Conservation (phyloP, 2,329 filamentous ascomycete species). For the Exophiala sp. region DNA sequence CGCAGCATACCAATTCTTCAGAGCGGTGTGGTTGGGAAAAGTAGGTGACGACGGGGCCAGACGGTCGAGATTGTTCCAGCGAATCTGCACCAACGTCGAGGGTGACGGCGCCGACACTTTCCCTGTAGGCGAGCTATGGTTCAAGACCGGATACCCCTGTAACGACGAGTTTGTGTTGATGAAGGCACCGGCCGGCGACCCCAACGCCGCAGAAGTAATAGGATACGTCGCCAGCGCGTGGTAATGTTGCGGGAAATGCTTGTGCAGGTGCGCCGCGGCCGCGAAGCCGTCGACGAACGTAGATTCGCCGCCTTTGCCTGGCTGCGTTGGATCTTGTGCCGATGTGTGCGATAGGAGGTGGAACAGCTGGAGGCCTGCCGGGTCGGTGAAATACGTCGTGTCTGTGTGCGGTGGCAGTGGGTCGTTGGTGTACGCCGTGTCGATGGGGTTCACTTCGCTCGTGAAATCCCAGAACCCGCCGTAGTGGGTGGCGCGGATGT, state of each 20-base stretch:
- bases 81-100: slow-evolving; percentile 55
- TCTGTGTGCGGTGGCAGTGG: slow-evolving; percentile 83
- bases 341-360: slow-evolving; percentile 75
- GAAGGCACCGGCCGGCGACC: slow-evolving; percentile 57
- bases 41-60: slow-evolving; percentile 54
- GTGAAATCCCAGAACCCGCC: slow-evolving; percentile 85
- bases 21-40: slow-evolving; percentile 41
- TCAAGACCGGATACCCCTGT: slow-evolving; percentile 61
- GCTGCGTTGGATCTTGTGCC: slow-evolving; percentile 32
- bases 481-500: slow-evolving; percentile 87
- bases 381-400: slow-evolving; percentile 92
- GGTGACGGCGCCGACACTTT: slow-evolving; percentile 23
- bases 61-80: slow-evolving; percentile 93
- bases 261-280: slow-evolving; percentile 56
- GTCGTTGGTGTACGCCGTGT: slow-evolving; percentile 85
- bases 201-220: slow-evolving; percentile 76
- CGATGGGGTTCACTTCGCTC: slow-evolving; percentile 77
- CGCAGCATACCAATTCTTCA: slow-evolving; percentile 66
- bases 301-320: slow-evolving; percentile 62
- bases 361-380: slow-evolving; percentile 84
- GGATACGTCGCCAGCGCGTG: slow-evolving; percentile 50
- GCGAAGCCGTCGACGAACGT: slow-evolving; percentile 82
- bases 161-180: slow-evolving; percentile 61
- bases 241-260: slow-evolving; percentile 53
- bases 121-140: slow-evolving; percentile 40